Conservation (phyloP, 2,329 filamentous ascomycete genomes). For the Phoma sp. region DNA sequence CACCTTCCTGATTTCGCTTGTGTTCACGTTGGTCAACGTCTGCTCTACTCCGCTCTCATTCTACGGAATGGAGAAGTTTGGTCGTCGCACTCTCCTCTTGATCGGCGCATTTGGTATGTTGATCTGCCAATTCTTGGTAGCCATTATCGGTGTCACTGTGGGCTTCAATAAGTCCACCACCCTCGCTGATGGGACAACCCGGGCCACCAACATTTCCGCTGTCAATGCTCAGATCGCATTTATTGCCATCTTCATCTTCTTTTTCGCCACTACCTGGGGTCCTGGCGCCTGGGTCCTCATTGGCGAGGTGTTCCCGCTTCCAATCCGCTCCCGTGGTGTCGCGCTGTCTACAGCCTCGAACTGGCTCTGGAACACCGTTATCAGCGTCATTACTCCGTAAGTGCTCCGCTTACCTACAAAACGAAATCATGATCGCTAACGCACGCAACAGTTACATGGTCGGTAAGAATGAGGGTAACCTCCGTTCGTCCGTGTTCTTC, state of each 20-base stretch:
- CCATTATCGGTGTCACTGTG: constrained; percentile 34
- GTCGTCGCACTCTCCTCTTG: constrained; percentile 74
- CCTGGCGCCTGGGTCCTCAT: constrained; percentile 69
- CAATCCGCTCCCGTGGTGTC: constrained; percentile 51
- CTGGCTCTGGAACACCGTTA: constrained; percentile 60
- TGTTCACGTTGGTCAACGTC: constrained; percentile 77
- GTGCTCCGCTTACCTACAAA: not conserved
- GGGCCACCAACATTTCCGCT: constrained; percentile 21
- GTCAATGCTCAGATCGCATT: constrained; percentile 42
- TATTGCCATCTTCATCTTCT: constrained; percentile 73
- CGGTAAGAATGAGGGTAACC: constrained; percentile 56
- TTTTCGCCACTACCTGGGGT: constrained; percentile 78
- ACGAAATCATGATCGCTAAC: not conserved
- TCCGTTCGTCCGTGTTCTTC: constrained; percentile 61
- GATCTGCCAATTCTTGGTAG: constrained; percentile 41
- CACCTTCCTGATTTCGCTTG: constrained; percentile 72
- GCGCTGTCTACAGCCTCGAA: constrained; percentile 60
- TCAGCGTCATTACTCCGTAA: constrained; percentile 65
- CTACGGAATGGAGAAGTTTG: constrained; percentile 75
- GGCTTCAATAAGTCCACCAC: constrained; percentile 22
- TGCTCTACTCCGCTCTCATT: constrained; percentile 75
- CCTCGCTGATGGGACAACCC: constrained; percentile 15
- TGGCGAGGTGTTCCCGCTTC: constrained; percentile 47
- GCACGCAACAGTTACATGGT: constrained; percentile 59
- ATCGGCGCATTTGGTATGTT: constrained; percentile 75